phyloP scores from a whole-genome alignment of 768 basidiomycete species.

The Rhodosporidiobolus sp. region DNA sequence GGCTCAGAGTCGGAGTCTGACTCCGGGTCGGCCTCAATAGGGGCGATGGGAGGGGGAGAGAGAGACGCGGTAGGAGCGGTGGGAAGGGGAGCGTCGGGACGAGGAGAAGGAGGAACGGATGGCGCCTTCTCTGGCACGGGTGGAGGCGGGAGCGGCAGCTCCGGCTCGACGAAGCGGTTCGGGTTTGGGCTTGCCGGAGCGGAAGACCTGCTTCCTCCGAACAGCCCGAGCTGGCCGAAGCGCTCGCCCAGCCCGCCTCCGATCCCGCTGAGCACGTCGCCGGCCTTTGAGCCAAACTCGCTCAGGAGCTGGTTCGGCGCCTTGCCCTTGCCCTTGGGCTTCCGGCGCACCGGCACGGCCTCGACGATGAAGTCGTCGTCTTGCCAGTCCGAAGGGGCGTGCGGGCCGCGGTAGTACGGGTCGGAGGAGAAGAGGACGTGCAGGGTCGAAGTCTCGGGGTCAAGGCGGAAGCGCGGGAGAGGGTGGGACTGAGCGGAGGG shows the following conservation, averaged over 20 bases:
- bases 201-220: background rate
- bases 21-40: background rate
- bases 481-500: slow-evolving; percentile 26
- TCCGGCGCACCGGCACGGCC: slow-evolving; percentile 11
- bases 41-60: background rate
- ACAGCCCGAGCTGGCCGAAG: slow-evolving; percentile 1
- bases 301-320: background rate
- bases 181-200: background rate
- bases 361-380: slow-evolving; percentile 35
- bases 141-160: background rate
- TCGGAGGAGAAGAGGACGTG: slow-evolving; percentile 26
- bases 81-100: background rate
- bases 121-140: background rate
- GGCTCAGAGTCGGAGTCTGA: slow-evolving; percentile 27
- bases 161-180: background rate
- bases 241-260: slow-evolving; percentile 2
- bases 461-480: slow-evolving; percentile 23
- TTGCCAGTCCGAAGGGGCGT: background rate
- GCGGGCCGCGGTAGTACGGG: slow-evolving; percentile 10
- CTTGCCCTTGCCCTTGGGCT: background rate
- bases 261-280: background rate
- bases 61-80: background rate
- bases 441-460: slow-evolving; percentile 22
- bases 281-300: background rate
- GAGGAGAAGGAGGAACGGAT: background rate